Percentiles rank a stretch among this genome's conserved stretches.
phyloP scores from a whole-genome alignment of 495 filamentous ascomycete species.

The Aspergillus mulundensis region DNA sequence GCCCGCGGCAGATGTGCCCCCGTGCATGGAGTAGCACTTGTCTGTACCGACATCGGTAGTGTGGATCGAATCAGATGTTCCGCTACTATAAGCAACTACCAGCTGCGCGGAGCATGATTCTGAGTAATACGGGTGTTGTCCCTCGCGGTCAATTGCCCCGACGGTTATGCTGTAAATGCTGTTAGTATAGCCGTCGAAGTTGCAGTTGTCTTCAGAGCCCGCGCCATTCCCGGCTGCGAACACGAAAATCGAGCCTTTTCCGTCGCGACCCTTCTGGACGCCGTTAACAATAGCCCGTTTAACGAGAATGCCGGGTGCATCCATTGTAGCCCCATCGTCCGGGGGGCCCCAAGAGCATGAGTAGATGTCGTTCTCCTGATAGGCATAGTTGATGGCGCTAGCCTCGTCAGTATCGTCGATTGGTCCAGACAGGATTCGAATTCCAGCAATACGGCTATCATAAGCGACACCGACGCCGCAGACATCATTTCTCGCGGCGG shows the following conservation, averaged over 20 bases:
- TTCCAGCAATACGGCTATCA: conserved; percentile 81
- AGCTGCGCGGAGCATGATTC: conserved; percentile 94
- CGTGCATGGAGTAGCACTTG: conserved; percentile 71
- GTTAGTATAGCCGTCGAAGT: conserved; percentile 99
- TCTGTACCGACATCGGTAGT: conserved; percentile 91
- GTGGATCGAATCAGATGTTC: conserved; percentile 81
- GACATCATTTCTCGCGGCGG: conserved; percentile 85
- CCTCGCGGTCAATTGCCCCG: conserved; percentile 84
- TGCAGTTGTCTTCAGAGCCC: conserved; percentile 86
- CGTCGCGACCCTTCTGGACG: conserved; percentile 78
- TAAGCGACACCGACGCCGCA: conserved; percentile 95
- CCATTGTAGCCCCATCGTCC: conserved; percentile 91
- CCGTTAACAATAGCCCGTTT: conserved; percentile 86
- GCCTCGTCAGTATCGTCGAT: conserved; percentile 94
- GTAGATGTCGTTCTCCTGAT: conserved; percentile 90
- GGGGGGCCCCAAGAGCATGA: conserved; percentile 98
- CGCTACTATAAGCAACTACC: conserved; percentile 94
- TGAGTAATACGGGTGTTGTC: conserved; percentile 85
- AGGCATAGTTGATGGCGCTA: conserved; percentile 84
- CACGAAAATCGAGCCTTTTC: conserved; percentile 89
- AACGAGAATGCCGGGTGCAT: conserved; percentile 85
- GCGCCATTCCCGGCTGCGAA: conserved; percentile 97
- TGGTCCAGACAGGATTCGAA: conserved; percentile 85
- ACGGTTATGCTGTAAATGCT: conserved; percentile 98
- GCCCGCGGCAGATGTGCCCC: conserved; percentile 94